Percentiles rank a stretch among this genome's conserved stretches.
phyloP scores from a whole-genome alignment of 2,329 filamentous ascomycete genomes.

The Escovopsis sp. region DNA sequence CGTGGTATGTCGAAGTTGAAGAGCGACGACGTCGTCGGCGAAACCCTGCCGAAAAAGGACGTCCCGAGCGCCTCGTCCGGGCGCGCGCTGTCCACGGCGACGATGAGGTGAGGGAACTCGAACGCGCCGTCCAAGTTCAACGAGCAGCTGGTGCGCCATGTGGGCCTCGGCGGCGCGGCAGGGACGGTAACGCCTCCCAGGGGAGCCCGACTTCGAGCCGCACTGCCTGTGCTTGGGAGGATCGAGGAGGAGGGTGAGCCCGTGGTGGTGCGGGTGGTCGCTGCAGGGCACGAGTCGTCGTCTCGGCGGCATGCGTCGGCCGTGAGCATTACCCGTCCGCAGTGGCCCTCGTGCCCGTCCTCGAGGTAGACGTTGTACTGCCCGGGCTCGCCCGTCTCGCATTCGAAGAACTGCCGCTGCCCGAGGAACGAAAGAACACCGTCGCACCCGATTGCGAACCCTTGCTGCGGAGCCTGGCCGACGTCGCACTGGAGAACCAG shows the following conservation, averaged over 20 bases:
- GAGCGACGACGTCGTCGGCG: constrained; percentile 36
- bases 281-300: constrained; percentile 7
- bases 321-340: constrained; percentile 30
- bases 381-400: constrained; percentile 34
- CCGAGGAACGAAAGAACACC: constrained; percentile 37
- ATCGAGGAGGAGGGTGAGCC: constrained; percentile 6
- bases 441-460: constrained; percentile 39
- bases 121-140: constrained; percentile 28
- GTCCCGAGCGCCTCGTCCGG: constrained; percentile 37
- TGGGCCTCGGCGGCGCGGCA: constrained; percentile 4
- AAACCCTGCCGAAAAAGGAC: constrained; percentile 39
- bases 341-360: constrained; percentile 25
- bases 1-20: constrained; percentile 55
- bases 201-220: too few species aligned
- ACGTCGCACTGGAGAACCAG: constrained; percentile 46
- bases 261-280: constrained; percentile 6
- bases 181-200: too few species aligned
- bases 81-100: constrained; percentile 39
- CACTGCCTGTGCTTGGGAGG: too few species aligned
- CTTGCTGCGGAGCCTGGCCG: constrained; percentile 32
- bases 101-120: constrained; percentile 46
- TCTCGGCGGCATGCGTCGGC: constrained; percentile 21
- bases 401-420: constrained; percentile 41
- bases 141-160: constrained; percentile 20
- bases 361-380: constrained; percentile 40